phyloP scores from a whole-genome alignment of 768 basidiomycete genomes.

The Dendrothele bispora region DNA sequence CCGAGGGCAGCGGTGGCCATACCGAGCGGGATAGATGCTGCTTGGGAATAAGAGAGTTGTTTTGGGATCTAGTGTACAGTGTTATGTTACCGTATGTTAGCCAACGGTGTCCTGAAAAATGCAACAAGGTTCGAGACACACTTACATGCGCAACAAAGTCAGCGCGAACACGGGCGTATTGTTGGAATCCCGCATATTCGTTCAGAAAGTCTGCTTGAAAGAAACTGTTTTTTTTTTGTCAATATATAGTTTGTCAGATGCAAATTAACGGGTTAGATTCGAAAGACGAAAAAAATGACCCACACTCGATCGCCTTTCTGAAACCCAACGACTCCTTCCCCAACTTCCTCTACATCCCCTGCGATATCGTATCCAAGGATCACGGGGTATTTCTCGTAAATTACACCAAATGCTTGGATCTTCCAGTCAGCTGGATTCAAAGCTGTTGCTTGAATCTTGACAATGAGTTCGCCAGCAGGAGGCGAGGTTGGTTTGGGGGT shows the following conservation, averaged over 20 bases:
- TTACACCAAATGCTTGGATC: slow-evolving; percentile 36
- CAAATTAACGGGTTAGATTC: no score
- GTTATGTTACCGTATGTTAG: slow-evolving; percentile 13
- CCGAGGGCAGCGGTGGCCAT: slow-evolving; percentile 52
- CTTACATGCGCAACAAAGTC: slow-evolving; percentile 40
- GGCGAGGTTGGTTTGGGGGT: neutral
- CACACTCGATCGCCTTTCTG: slow-evolving; percentile 55
- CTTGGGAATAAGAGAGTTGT: slow-evolving; percentile 46
- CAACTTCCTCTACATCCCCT: slow-evolving; percentile 51
- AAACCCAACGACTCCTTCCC: slow-evolving; percentile 49
- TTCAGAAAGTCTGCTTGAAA: slow-evolving; percentile 39
- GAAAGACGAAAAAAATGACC: no score
- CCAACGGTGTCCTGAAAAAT: no score
- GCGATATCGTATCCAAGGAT: slow-evolving; percentile 51
- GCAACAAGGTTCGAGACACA: no score
- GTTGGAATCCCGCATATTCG: slow-evolving; percentile 41
- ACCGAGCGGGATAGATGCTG: slow-evolving; percentile 46
- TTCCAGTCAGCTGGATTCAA: slow-evolving; percentile 3
- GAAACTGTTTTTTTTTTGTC: no score
- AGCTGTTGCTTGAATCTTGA: slow-evolving; percentile 2
- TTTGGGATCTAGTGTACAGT: slow-evolving; percentile 25
- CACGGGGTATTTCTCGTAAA: slow-evolving; percentile 42
- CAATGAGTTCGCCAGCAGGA: neutral
- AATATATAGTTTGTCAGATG: no score
- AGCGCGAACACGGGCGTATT: slow-evolving; percentile 40